Evolutionary conservation across 2,329 filamentous ascomycete genomes (phyloP), one percentile per base, ranked within the genome.

Genomic region (Lecanosticta acicola): DNA sequence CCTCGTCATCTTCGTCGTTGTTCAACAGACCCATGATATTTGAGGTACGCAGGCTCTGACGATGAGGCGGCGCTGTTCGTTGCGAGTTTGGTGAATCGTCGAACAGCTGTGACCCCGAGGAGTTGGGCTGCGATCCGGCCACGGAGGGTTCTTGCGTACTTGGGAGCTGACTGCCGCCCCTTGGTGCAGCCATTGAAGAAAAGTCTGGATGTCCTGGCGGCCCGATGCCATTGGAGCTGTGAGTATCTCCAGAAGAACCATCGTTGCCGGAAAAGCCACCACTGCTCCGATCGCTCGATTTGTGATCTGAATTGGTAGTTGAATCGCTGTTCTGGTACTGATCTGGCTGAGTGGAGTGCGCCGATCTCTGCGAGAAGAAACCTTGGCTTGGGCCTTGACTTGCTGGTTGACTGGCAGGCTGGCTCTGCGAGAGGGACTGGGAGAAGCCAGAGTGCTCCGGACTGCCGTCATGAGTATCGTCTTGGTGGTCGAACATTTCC

Each of bases 291-390:
- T 72, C 71, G 2, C 84, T 88, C 4, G 86, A 90, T 64, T 80
- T 82, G 68, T 94, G 93, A n/a, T 82, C 80, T 3, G 80, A 84
- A 17, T 81, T 82, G 1, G 90, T 95, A 1, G 90, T 94, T 2
- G 89, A 94, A 1, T 89, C 91, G 59, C 94, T 89, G 59, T 97
- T 96, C 43, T 83, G 71, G 48, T 81, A 83, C 77, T 83, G 77
- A 17, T 71, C 71, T 13, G 74, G 39, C 21, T 5, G 32, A 35
- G 14, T 26, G 42, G 42, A 19, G 8, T 39, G 34, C 3, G 20
- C 24, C 7, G 18, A 4, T 14, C 16, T 17, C 16, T 44, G 42
- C 8, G 36, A 36, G 2, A 33, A 13, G 10, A 8, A 7, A 18
- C 35, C 42, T 21, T 44, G 42, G 13, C 33, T 19, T 3, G 18